Evolutionary conservation across 2,329 filamentous ascomycete species (phyloP), one percentile per base, ranked within the genome.

Genomic region (Pezicula neosporulosa): DNA sequence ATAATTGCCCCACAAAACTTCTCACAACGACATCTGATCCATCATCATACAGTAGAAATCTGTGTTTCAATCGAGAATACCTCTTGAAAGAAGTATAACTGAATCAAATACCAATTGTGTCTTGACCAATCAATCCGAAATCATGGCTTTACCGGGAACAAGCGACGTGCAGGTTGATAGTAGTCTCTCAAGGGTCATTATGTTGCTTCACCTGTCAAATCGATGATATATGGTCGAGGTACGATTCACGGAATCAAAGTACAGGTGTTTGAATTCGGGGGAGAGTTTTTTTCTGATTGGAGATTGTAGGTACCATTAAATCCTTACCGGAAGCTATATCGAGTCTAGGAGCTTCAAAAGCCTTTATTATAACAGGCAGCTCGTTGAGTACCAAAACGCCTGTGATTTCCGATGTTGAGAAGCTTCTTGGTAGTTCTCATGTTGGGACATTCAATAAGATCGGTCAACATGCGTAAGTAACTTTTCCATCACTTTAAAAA

Each of bases 401-500:
- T 0, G 67, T 82, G 7, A 72, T 82, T 55, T 70, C 73, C 49
- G 66, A 76, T 45, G 70, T 81, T 15, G 77, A 82, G 64, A 56
- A 69, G 10, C 64, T 77, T 1, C 67, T 82, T 0, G 72, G 71
- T 5, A 56, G 66, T 13, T 57, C 65, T 41, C 77, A 80, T 58
- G 78, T 77, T 2, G 76, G 76, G 52, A 82, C 79, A 0, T 82
- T 80, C 60, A 69, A 69, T 56, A 74, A 75, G 56, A 81, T 82
- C 52, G 73, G 73, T 45, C 73, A 81, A 57, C 78, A 82, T 62
- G 77, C 77, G 3, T 55, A 46, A 44, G 37, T 21, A 24, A 4
- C 3, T 24, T 24, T n/a, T n/a, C n/a, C 24, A 24, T 24, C 3
- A 24, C 24, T 24, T 24, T 4, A 24, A 24, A 24, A 24, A 4